These are phyloP conservation scores for Silene noctiflora DNA, from an alignment of 179 eudicot genomes.

Conservation along the genomic window DNA sequence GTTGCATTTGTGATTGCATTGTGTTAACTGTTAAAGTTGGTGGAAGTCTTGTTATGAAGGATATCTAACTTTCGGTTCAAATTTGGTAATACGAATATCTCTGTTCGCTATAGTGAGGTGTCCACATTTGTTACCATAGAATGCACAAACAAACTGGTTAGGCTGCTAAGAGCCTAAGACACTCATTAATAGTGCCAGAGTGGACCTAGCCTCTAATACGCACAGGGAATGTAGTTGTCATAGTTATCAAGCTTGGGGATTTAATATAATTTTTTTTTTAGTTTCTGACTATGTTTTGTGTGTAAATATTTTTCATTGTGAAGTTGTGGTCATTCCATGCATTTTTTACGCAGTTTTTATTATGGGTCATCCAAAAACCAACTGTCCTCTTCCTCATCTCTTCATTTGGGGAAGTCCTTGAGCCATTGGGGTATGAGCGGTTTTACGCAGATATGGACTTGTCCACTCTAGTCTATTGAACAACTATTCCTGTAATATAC, in stretches of 20 bases:
- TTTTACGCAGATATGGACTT: neutral
- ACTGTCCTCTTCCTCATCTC: neutral
- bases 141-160: neutral
- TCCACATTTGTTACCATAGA: neutral
- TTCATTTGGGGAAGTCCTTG: neutral
- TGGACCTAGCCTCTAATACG: neutral
- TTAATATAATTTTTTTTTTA: neutral
- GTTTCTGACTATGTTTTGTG: neutral
- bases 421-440: neutral
- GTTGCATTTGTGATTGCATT: neutral
- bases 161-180: neutral
- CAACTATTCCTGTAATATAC: neutral
- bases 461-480: neutral
- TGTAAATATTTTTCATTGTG: neutral
- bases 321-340: neutral
- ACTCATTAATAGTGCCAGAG: neutral
- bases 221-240: neutral
- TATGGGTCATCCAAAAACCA: neutral
- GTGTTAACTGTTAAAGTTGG: neutral
- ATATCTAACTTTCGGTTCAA: neutral
- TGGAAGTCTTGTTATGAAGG: neutral
- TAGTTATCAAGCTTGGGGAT: neutral
- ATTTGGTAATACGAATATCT: neutral
- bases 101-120: neutral
- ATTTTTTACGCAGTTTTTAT: neutral